Evolutionary conservation across 2,329 filamentous ascomycete genomes (phyloP).

Genomic region (Achaetomium macrosporum): DNA sequence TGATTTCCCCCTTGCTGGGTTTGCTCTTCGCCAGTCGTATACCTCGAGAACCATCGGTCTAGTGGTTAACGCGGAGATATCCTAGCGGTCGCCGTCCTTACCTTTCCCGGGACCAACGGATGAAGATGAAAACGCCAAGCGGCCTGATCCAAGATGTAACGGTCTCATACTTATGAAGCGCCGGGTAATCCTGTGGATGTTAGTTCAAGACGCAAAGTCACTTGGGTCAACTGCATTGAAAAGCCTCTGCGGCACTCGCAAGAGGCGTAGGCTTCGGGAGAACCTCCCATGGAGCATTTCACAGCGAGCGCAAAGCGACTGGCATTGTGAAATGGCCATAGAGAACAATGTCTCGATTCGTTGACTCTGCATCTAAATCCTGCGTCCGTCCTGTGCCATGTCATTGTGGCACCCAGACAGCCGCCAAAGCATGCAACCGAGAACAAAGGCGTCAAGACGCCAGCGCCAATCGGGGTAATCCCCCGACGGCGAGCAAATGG

Average conservation of each 20-base stretch:
- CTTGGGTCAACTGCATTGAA: constrained; percentile 10
- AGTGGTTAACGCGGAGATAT: constrained; percentile 82
- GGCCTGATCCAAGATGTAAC: not conserved
- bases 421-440: constrained; percentile 27
- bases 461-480: constrained; percentile 18
- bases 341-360: constrained; percentile 46
- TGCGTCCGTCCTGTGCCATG: constrained; percentile 20
- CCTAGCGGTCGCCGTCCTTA: constrained; percentile 52
- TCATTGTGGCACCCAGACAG: constrained; percentile 12
- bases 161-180: not conserved
- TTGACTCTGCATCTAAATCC: constrained; percentile 30
- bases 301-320: constrained; percentile 39
- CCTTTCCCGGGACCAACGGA: constrained; percentile 7
- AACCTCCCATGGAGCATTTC: constrained; percentile 72
- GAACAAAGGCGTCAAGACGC: constrained; percentile 24
- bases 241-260: constrained; percentile 16
- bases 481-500: constrained; percentile 11
- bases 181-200: not conserved
- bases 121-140: not conserved
- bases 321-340: constrained; percentile 66
- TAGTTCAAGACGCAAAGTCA: constrained; percentile 6
- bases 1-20: constrained; percentile 41
- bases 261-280: constrained; percentile 54
- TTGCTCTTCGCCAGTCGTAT: constrained; percentile 90
- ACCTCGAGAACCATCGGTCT: constrained; percentile 74